Evolutionary conservation across 169 alveolate genomes (phyloP).

Genomic region (Cryptosporidium canis): DNA sequence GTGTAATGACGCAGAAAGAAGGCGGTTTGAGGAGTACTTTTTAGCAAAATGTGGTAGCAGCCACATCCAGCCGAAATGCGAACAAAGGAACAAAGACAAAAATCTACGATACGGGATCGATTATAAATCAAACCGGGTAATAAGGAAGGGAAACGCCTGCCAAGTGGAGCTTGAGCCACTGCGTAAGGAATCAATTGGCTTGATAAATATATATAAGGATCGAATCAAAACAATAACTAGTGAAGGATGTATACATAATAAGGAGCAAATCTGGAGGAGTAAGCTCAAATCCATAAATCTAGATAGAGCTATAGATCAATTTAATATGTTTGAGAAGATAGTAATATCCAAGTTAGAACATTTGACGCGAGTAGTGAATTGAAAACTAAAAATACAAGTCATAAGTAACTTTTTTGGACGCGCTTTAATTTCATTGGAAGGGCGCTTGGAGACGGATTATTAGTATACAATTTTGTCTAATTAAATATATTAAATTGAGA

Average conservation of each 20-base stretch:
- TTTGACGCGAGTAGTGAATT: neutral
- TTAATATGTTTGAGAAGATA: neutral
- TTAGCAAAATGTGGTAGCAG: neutral
- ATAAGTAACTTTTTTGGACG: neutral
- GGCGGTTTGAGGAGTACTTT: neutral
- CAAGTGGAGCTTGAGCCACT: neutral
- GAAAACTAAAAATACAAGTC: neutral
- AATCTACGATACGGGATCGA: neutral
- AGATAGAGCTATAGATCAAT: neutral
- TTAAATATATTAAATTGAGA: neutral
- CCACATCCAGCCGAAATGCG: neutral
- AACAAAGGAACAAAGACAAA: neutral
- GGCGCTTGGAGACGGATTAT: conserved; percentile 61
- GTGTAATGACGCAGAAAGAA: conserved; percentile 41
- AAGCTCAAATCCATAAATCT: neutral
- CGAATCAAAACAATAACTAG: neutral
- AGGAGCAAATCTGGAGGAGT: neutral
- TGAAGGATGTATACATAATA: neutral
- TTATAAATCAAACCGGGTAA: neutral
- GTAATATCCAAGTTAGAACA: neutral
- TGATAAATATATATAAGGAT: neutral
- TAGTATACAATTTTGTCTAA: neutral
- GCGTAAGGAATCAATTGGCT: neutral
- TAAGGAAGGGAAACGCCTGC: neutral
- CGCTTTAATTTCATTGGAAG: neutral